phyloP scores from a whole-genome alignment of 176 grass and related monocot genomes.

The Phoenix dactylifera region DNA sequence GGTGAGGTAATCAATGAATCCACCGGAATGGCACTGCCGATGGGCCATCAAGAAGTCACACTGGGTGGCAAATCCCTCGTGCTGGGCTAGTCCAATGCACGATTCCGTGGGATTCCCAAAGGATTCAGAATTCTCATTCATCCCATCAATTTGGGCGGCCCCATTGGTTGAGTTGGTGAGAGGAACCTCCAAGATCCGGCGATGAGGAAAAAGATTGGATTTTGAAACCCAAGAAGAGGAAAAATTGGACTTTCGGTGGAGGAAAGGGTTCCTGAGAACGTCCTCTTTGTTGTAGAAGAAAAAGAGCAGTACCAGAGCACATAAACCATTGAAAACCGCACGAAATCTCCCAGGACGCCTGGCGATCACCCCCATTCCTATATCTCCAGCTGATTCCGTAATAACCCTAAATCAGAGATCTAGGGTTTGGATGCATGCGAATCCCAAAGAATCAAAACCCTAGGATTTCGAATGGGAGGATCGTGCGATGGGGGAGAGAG shows the following conservation, averaged over 20 bases:
- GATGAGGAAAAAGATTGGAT: conserved; percentile 22
- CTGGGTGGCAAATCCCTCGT: conserved; percentile 52
- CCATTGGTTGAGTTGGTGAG: conserved; percentile 25
- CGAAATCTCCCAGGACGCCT: conserved; percentile 1
- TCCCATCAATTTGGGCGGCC: conserved; percentile 5
- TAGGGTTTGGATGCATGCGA: neutral
- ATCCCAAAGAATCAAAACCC: neutral
- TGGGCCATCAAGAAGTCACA: conserved; percentile 85
- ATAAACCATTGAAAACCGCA: conserved; percentile 29
- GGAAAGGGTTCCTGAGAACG: conserved; percentile 18
- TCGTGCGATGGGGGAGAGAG: too few species aligned
- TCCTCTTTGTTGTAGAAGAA: conserved; percentile 55
- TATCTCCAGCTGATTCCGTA: too few species aligned
- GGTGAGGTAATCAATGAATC: conserved; percentile 65
- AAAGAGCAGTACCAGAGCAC: conserved; percentile 48
- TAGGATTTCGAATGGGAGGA: too few species aligned
- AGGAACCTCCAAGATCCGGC: conserved; percentile 44
- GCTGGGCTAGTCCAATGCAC: conserved; percentile 45
- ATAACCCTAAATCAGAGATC: neutral
- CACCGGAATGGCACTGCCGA: conserved; percentile 57
- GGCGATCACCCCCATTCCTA: neutral
- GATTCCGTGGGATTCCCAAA: conserved; percentile 46
- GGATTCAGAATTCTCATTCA: conserved; percentile 14
- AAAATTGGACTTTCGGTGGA: neutral
- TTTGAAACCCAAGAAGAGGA: conserved; percentile 6